Percentiles rank a stretch among this genome's conserved stretches.
Conservation (phyloP, 371 early-diverging fungal species). For the Mucor racemosus region DNA sequence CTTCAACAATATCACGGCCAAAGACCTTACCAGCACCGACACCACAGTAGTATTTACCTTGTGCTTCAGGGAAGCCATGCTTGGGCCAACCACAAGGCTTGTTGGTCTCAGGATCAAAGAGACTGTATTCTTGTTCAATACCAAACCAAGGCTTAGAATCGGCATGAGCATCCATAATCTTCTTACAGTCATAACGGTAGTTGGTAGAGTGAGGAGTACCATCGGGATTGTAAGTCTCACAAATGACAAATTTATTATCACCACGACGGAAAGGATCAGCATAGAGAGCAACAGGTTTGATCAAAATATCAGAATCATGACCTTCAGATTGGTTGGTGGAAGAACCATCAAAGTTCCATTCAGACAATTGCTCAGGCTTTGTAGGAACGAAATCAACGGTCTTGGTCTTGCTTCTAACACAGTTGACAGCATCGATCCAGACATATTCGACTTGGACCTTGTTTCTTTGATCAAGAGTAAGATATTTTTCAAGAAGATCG, state of each 20-base stretch:
- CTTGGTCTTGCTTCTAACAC: constrained; percentile 54
- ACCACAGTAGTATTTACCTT: constrained; percentile 63
- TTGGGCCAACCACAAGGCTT: constrained; percentile 65
- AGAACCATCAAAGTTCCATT: constrained; percentile 71
- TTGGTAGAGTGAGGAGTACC: constrained; percentile 66
- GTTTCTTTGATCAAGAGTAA: constrained; percentile 57
- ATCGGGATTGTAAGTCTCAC: constrained; percentile 59
- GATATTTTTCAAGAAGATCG: constrained; percentile 56
- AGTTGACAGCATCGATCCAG: constrained; percentile 62
- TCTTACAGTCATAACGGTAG: constrained; percentile 49
- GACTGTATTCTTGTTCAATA: constrained; percentile 68
- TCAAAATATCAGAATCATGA: constrained; percentile 64
- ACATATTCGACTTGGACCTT: constrained; percentile 64
- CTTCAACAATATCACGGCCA: constrained; percentile 69
- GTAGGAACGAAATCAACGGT: constrained; percentile 52
- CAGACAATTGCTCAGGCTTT: constrained; percentile 49
- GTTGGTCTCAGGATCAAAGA: constrained; percentile 58
- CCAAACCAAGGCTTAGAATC: constrained; percentile 64
- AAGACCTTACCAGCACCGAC: constrained; percentile 56
- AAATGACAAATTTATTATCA: constrained; percentile 64
- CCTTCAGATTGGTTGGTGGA: constrained; percentile 67
- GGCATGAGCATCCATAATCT: constrained; percentile 53
- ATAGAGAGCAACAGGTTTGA: constrained; percentile 60
- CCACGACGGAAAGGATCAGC: constrained; percentile 68
- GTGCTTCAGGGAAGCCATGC: constrained; percentile 65